Conservation (phyloP, 306 rosid species). For the Quercus alba region DNA sequence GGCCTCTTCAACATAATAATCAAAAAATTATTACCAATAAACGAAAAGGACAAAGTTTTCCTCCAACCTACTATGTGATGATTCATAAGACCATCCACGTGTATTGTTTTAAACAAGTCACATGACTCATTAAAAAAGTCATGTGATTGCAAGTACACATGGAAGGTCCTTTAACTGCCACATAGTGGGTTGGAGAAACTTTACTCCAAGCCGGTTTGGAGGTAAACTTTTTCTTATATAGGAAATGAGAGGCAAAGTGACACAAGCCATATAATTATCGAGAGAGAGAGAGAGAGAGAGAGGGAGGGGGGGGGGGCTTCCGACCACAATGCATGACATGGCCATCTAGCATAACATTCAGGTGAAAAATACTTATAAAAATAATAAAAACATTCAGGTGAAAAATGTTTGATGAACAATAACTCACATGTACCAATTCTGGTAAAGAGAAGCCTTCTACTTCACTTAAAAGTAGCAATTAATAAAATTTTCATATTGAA, state of each 20-base stretch:
- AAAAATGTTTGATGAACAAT: background rate
- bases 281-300: background rate
- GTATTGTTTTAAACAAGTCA: too few species aligned
- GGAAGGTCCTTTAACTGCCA: too few species aligned
- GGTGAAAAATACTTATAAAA: background rate
- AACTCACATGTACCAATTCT: background rate
- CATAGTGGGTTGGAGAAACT: too few species aligned
- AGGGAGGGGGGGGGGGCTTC: too few species aligned
- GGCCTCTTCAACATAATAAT: background rate
- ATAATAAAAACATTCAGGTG: background rate
- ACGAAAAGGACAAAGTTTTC: background rate
- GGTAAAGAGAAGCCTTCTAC: background rate
- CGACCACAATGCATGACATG: background rate
- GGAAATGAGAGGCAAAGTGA: background rate
- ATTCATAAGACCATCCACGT: too few species aligned
- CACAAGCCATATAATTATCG: background rate
- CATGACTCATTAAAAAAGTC: too few species aligned
- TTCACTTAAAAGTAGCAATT: background rate
- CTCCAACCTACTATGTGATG: too few species aligned
- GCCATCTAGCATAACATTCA: background rate
- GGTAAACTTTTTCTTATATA: too few species aligned
- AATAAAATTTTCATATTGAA: background rate
- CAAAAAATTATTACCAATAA: background rate
- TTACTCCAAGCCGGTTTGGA: too few species aligned
- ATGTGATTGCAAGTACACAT: too few species aligned